A percentile compares a stretch with the other conserved stretches of the same genome.
phyloP scores from a whole-genome alignment of 306 rosid genomes.

The Gillenia trifoliata region DNA sequence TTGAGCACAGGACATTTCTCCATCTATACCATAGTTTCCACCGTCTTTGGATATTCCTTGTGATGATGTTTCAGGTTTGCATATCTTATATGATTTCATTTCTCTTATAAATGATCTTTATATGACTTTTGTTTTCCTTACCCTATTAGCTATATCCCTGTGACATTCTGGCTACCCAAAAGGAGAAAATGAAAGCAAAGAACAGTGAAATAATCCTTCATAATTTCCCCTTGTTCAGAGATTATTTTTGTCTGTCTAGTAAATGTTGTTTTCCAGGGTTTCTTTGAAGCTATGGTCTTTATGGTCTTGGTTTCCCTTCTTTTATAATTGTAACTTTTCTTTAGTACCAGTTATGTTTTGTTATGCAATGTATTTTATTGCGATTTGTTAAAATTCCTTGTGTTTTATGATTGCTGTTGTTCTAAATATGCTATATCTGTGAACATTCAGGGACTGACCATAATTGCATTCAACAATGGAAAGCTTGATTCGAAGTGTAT shows the following conservation, averaged over 20 bases:
- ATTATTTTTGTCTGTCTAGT: background rate
- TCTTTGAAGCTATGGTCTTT: background rate
- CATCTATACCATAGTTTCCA: slow-evolving; percentile 97
- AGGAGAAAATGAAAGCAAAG: background rate
- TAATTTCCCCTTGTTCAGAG: background rate
- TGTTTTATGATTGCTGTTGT: background rate
- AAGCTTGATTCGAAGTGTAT: slow-evolving; percentile 57
- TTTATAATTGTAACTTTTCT: background rate
- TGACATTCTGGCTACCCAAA: background rate
- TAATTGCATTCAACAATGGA: slow-evolving; percentile 76
- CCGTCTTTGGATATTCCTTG: slow-evolving; percentile 90
- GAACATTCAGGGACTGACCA: slow-evolving; percentile 58
- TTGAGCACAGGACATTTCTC: slow-evolving; percentile 91
- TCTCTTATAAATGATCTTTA: background rate
- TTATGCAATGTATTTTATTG: background rate
- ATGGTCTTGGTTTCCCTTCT: background rate
- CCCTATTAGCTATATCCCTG: background rate
- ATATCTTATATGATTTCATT: background rate
- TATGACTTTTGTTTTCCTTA: background rate
- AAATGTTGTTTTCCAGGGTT: background rate
- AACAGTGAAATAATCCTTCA: background rate
- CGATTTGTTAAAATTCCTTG: background rate
- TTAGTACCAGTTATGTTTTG: background rate
- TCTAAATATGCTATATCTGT: background rate
- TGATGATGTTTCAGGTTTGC: slow-evolving; percentile 96